These are phyloP conservation scores for Penicillium fuscoglaucum DNA, from an alignment of 2,329 filamentous ascomycete species.

Conservation along the genomic window DNA sequence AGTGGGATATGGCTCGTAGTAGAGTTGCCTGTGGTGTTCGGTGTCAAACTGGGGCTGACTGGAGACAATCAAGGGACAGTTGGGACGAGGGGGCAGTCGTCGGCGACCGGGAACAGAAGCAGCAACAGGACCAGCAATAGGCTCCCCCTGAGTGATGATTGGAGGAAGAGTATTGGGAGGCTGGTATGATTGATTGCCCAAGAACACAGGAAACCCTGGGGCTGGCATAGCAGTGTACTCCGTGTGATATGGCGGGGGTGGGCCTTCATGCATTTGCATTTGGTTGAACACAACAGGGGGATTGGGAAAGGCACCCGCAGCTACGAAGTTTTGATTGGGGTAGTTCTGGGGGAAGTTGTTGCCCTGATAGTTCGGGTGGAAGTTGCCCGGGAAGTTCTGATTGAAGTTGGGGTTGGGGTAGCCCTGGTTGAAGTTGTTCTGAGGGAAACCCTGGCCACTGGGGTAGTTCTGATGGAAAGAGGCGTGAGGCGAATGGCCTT, in stretches of 20 bases:
- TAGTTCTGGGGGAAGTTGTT: not conserved
- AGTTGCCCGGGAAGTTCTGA: not conserved
- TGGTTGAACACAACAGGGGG: constrained; percentile 1
- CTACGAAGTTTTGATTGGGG: not conserved
- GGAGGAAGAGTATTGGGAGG: constrained; percentile 1
- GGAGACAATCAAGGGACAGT: constrained; percentile 10
- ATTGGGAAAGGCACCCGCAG: not conserved
- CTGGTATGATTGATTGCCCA: not conserved
- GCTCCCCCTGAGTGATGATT: constrained; percentile 1
- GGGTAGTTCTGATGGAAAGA: not conserved
- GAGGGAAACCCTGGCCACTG: not conserved
- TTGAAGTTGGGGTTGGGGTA: constrained; percentile 3
- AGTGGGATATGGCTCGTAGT: not conserved
- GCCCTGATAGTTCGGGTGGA: not conserved
- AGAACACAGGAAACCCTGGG: not conserved
- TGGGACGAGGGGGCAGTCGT: not conserved
- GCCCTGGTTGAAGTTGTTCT: constrained; percentile 4
- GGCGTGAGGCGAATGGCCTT: not conserved
- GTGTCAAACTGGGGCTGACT: constrained; percentile 11
- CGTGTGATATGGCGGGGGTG: not conserved
- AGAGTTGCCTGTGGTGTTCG: not conserved
- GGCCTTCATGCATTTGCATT: constrained; percentile 2
- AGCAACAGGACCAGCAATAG: not conserved
- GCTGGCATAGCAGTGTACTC: constrained; percentile 2
- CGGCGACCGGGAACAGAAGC: not conserved